phyloP scores from a whole-genome alignment of 2,329 filamentous ascomycete genomes.

The Aureobasidium vineae region DNA sequence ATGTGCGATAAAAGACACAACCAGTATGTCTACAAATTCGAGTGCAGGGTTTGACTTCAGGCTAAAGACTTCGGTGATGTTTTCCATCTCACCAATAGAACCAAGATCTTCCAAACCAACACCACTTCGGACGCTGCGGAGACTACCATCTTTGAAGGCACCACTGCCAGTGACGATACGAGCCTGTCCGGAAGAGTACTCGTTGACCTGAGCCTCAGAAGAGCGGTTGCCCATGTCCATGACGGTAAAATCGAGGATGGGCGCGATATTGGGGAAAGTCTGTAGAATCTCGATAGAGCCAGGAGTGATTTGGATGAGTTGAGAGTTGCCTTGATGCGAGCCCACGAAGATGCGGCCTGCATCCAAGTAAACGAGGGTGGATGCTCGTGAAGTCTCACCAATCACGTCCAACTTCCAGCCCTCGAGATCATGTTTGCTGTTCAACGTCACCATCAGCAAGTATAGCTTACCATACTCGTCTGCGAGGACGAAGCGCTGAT shows the following conservation, averaged over 20 bases:
- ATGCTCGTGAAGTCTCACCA: constrained; percentile 70
- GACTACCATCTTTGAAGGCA: constrained; percentile 80
- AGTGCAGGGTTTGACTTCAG: constrained; percentile 61
- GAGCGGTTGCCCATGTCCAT: constrained; percentile 93
- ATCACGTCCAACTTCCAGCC: constrained; percentile 69
- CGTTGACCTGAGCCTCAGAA: constrained; percentile 74
- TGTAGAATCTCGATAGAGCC: constrained; percentile 68
- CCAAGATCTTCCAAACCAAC: constrained; percentile 88
- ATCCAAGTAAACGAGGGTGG: constrained; percentile 73
- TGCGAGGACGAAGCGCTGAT: constrained; percentile 77
- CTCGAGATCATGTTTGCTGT: constrained; percentile 63
- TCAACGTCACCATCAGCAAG: constrained; percentile 73
- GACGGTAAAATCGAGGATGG: constrained; percentile 88
- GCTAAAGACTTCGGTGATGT: constrained; percentile 42
- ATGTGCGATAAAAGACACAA: constrained; percentile 79
- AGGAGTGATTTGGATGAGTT: constrained; percentile 66
- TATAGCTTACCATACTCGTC: constrained; percentile 89
- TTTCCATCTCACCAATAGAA: constrained; percentile 70
- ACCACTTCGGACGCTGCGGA: constrained; percentile 88
- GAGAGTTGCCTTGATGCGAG: constrained; percentile 89
- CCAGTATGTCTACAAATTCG: constrained; percentile 63
- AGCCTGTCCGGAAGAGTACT: constrained; percentile 93
- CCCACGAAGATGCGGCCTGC: constrained; percentile 76
- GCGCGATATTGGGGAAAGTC: constrained; percentile 78
- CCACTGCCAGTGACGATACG: constrained; percentile 91